Evolutionary conservation across 140 eudicot genomes (phyloP).

Genomic region (Senecio squalidus): DNA sequence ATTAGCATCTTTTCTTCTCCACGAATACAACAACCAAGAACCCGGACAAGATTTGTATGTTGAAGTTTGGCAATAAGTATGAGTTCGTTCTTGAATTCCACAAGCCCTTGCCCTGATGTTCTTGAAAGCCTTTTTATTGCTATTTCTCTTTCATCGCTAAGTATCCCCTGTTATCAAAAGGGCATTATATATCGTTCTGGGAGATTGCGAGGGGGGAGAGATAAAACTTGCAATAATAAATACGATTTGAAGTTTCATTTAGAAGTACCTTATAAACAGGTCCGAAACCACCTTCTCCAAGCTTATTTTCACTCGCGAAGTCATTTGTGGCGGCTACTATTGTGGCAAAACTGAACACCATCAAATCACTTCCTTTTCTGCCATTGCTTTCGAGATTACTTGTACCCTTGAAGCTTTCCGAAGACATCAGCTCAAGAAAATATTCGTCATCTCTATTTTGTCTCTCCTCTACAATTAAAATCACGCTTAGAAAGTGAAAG

Average conservation of each 20-base stretch:
- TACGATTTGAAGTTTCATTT: no score
- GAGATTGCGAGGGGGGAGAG: no score
- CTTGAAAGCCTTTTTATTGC: slow-evolving; percentile 12
- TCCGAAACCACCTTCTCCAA: slow-evolving; percentile 49
- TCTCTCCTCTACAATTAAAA: background rate
- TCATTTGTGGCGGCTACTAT: slow-evolving; percentile 27
- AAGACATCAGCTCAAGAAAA: slow-evolving; percentile 22
- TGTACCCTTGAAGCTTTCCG: slow-evolving; percentile 23
- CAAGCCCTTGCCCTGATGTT: slow-evolving; percentile 16
- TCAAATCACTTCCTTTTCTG: slow-evolving; percentile 25
- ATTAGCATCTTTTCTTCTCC: slow-evolving; percentile 10
- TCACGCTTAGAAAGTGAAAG: background rate
- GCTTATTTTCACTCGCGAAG: slow-evolving; percentile 32
- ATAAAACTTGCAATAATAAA: no score
- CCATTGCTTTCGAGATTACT: slow-evolving; percentile 5
- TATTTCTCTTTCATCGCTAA: slow-evolving; percentile 18
- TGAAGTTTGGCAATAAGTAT: slow-evolving; percentile 21
- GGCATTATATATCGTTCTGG: background rate
- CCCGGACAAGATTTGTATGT: slow-evolving; percentile 13
- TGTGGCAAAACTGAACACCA: slow-evolving; percentile 21
- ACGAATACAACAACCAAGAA: slow-evolving; percentile 14
- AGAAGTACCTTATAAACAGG: slow-evolving; percentile 43
- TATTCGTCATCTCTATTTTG: slow-evolving; percentile 16
- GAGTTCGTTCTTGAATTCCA: slow-evolving; percentile 14
- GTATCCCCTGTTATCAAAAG: slow-evolving; percentile 23